These are phyloP conservation scores for Microdochium paspali DNA, from an alignment of 2,329 filamentous ascomycete genomes.

Conservation along the genomic window DNA sequence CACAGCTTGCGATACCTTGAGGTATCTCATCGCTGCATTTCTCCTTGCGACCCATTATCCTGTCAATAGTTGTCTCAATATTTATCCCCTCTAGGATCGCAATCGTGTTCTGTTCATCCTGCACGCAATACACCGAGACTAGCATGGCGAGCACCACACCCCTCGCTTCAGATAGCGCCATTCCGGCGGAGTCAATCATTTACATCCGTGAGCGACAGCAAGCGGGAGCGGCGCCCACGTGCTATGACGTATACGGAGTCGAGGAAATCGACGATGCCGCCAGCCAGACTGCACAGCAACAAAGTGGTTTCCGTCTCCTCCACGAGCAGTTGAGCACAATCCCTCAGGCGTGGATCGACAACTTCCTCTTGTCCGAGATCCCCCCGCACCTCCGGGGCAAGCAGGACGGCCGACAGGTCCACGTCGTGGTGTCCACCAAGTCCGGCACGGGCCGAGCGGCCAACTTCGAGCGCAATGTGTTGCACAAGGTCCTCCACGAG, in stretches of 20 bases:
- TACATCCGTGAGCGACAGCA: neutral
- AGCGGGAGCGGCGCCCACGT: neutral
- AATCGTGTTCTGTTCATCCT: neutral
- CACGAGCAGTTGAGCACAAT: conserved; percentile 21
- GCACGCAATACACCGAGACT: neutral
- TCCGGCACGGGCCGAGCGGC: conserved; percentile 54
- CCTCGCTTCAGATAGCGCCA: neutral
- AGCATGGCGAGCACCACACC: neutral
- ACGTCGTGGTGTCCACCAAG: conserved; percentile 57
- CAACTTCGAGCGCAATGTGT: conserved; percentile 41
- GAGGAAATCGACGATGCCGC: conserved; percentile 13
- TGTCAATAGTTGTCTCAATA: too few relatives aligned
- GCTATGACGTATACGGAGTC: conserved; percentile 28
- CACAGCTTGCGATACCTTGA: too few relatives aligned
- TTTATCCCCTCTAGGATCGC: too few relatives aligned
- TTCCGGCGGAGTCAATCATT: conserved; percentile 4
- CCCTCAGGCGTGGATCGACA: conserved; percentile 24
- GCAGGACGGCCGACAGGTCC: conserved; percentile 25
- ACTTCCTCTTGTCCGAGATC: conserved; percentile 23
- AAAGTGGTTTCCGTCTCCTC: conserved; percentile 14
- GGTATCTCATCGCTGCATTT: too few relatives aligned
- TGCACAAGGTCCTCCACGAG: conserved; percentile 44
- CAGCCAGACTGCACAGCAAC: neutral
- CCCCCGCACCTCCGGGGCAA: conserved; percentile 25
- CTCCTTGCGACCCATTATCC: too few relatives aligned